Conservation (phyloP, 129 eudicot genomes). For the Tagetes erecta region DNA sequence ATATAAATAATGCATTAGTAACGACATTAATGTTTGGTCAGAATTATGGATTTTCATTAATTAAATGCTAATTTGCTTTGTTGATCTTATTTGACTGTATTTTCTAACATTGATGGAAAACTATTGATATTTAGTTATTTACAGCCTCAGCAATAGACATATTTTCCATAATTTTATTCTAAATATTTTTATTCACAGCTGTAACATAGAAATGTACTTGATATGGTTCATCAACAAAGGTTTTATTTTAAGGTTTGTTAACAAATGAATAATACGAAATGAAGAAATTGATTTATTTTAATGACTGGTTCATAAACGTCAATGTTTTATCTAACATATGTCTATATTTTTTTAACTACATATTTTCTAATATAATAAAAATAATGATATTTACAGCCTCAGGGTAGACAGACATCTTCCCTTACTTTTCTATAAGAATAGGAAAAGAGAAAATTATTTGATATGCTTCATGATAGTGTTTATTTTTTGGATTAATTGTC, state of each 20-base stretch:
- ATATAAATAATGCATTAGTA: not conserved
- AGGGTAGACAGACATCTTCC: no score
- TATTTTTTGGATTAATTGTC: no score
- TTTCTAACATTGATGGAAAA: not conserved
- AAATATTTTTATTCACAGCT: not conserved
- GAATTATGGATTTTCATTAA: not conserved
- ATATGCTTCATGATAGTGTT: no score
- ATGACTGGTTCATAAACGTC: not conserved
- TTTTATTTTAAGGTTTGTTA: not conserved
- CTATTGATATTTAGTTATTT: not conserved
- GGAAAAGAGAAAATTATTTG: no score
- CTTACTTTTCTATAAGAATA: no score
- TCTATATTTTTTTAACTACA: no score
- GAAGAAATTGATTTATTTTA: not conserved
- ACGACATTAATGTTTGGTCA: not conserved
- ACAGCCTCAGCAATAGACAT: slow-evolving; percentile 8
- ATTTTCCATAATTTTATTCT: not conserved
- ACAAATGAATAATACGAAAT: not conserved
- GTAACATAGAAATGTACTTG: not conserved
- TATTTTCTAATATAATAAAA: no score
- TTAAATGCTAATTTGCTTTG: not conserved
- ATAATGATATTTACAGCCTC: no score
- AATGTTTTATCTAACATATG: no score
- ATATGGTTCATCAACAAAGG: not conserved
- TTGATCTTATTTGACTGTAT: not conserved